Evolutionary conservation across 331 rosid genomes (phyloP).

Genomic region (Quercus tomentella): DNA sequence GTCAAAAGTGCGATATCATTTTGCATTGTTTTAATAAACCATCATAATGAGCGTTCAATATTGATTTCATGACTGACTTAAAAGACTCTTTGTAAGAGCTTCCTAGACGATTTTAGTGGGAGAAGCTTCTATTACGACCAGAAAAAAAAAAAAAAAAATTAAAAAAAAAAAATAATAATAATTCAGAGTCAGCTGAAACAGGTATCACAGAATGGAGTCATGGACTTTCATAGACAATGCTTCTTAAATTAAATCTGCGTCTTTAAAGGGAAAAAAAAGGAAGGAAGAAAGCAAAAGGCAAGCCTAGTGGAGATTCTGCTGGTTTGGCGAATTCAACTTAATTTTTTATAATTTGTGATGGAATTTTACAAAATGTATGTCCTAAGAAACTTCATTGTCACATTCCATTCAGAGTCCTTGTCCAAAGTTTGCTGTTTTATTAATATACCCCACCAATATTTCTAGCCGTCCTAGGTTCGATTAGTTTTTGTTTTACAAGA

Average conservation of each 20-base stretch:
- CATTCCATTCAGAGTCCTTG: no score
- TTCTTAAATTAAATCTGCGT: background rate
- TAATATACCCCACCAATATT: background rate
- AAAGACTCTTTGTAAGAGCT: background rate
- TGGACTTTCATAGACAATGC: background rate
- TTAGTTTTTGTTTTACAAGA: background rate
- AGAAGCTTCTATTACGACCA: background rate
- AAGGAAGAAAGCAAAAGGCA: background rate
- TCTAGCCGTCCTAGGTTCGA: background rate
- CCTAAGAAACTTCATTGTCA: no score
- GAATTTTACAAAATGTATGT: no score
- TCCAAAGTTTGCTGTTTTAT: no score
- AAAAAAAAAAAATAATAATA: no score
- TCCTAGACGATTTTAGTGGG: background rate
- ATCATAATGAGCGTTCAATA: background rate
- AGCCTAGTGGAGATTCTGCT: background rate
- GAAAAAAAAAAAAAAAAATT: background rate
- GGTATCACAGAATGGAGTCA: background rate
- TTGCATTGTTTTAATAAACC: background rate
- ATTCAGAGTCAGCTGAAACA: background rate
- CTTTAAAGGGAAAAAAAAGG: background rate
- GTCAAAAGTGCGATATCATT: background rate
- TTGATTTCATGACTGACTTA: background rate
- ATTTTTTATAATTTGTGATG: background rate
- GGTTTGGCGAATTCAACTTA: background rate